Evolutionary conservation across 805 yeast genomes (phyloP).

Genomic region (Lipomyces sp.): DNA sequence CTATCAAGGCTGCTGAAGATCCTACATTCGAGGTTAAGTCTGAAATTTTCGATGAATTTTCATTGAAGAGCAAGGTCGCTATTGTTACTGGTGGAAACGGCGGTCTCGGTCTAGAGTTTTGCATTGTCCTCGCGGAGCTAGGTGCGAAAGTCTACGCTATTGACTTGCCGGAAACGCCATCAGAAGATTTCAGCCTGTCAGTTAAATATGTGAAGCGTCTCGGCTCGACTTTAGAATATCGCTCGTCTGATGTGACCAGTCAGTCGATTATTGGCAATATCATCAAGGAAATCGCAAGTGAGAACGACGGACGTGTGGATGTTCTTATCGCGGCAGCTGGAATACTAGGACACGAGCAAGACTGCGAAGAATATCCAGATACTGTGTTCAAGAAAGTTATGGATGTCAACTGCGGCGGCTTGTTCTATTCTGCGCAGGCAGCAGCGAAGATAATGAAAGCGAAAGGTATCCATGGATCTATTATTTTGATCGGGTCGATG

Average conservation of each 20-base stretch:
- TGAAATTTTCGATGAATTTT: slow-evolving; percentile 40
- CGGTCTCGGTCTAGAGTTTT: slow-evolving; percentile 46
- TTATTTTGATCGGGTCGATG: slow-evolving; percentile 75
- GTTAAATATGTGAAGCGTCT: slow-evolving; percentile 31
- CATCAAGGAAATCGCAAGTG: slow-evolving; percentile 44
- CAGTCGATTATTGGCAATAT: slow-evolving; percentile 40
- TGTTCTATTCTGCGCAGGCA: slow-evolving; percentile 65
- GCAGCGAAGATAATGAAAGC: slow-evolving; percentile 63
- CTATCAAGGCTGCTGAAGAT: slow-evolving; percentile 31
- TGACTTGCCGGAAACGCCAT: slow-evolving; percentile 33
- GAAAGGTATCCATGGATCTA: slow-evolving; percentile 58
- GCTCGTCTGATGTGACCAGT: slow-evolving; percentile 52
- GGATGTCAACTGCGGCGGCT: slow-evolving; percentile 67
- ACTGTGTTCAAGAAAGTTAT: slow-evolving; percentile 61
- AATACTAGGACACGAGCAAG: slow-evolving; percentile 40
- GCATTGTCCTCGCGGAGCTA: slow-evolving; percentile 44
- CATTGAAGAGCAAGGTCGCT: slow-evolving; percentile 45
- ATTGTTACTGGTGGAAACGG: slow-evolving; percentile 46
- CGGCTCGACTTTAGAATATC: slow-evolving; percentile 38
- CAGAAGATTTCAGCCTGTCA: slow-evolving; percentile 32
- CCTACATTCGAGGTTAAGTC: slow-evolving; percentile 30
- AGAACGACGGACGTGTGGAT: slow-evolving; percentile 56
- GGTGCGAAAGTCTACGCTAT: slow-evolving; percentile 45
- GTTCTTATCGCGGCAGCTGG: slow-evolving; percentile 79
- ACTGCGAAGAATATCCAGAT: slow-evolving; percentile 54